Evolutionary conservation across 345 rosid species (phyloP).

Genomic region (Kernera saxatilis): DNA sequence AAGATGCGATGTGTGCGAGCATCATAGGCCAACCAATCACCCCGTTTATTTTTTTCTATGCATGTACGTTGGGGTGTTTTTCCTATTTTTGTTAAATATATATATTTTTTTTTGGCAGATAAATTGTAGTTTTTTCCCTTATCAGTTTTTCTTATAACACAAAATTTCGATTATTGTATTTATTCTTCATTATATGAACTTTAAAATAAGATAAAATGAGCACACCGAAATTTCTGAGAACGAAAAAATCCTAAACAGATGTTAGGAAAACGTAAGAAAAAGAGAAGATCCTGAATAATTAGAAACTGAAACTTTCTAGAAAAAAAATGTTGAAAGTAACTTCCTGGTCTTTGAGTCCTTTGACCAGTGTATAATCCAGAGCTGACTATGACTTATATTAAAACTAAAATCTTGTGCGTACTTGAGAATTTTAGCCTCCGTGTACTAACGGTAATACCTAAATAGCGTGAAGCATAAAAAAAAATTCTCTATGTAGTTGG

Average conservation of each 20-base stretch:
- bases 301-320: neutral
- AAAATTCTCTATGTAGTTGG: neutral
- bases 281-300: neutral
- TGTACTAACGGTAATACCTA: slow-evolving; percentile 12
- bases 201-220: neutral
- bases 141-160: no score
- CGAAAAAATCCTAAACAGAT: neutral
- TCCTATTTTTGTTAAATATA: no score
- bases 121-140: no score
- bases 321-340: neutral
- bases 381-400: slow-evolving; percentile 7
- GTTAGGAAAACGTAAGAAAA: neutral
- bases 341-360: slow-evolving; percentile 4
- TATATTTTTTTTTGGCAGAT: no score
- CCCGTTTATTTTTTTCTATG: no score
- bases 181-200: neutral
- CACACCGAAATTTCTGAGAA: neutral
- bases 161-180: neutral
- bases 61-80: neutral
- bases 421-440: neutral
- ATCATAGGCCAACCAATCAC: no score
- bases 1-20: neutral
- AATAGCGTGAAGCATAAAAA: neutral
- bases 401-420: neutral
- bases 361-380: neutral